phyloP scores from a whole-genome alignment of 768 basidiomycete genomes.

The Mycena venus region DNA sequence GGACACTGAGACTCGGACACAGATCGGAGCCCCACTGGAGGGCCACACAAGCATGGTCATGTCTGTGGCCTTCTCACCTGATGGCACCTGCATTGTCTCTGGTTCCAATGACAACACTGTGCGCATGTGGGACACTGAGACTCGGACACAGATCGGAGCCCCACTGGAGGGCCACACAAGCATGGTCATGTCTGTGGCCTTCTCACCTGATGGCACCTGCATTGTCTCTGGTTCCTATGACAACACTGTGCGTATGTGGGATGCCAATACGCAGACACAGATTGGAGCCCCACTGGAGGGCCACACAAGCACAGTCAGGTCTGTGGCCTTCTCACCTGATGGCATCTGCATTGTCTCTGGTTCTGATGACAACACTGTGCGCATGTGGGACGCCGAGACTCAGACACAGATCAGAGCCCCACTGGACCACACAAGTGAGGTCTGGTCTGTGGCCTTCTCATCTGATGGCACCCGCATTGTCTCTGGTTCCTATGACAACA shows the following conservation, averaged over 20 bases:
- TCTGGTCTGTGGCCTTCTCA: conserved; percentile 33
- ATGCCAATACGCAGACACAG: too few relatives aligned
- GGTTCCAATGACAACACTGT: conserved; percentile 33
- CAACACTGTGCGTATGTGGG: too few relatives aligned
- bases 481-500: conserved; percentile 34
- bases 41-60: conserved; percentile 28
- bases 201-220: too few relatives aligned
- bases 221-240: too few relatives aligned
- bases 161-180: too few relatives aligned
- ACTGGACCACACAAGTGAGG: conserved; percentile 24
- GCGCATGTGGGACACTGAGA: conserved; percentile 33
- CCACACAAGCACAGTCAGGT: conserved; percentile 10
- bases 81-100: conserved; percentile 35
- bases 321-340: conserved; percentile 35
- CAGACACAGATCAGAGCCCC: neutral
- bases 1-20: neutral
- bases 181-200: too few relatives aligned
- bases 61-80: conserved; percentile 35
- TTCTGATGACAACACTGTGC: conserved; percentile 31
- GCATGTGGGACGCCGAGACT: conserved; percentile 7
- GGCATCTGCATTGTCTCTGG: conserved; percentile 31
- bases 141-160: too few relatives aligned
- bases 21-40: conserved; percentile 1
- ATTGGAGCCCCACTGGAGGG: conserved; percentile 19
- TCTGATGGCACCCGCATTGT: conserved; percentile 34